Percentiles rank a stretch among this genome's conserved stretches.
Evolutionary conservation across 1,139 yeast genomes (phyloP).

Genomic region (Blastobotrys serpentis): DNA sequence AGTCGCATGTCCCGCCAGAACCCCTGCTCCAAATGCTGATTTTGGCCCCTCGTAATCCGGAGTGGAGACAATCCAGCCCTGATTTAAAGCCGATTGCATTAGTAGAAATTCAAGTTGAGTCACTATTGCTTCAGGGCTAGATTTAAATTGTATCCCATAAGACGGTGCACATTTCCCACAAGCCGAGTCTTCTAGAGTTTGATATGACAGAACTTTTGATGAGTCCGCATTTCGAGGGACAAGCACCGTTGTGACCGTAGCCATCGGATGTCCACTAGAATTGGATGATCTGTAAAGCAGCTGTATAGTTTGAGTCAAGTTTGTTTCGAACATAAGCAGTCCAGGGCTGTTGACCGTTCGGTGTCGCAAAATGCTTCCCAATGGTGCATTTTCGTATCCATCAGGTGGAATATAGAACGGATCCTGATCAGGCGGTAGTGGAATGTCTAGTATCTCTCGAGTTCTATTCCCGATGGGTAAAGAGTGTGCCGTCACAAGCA

Average conservation of each 20-base stretch:
- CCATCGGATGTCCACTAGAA: constrained; percentile 29
- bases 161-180: constrained; percentile 34
- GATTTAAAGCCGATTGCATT: constrained; percentile 10
- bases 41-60: constrained; percentile 35
- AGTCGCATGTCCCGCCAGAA: constrained; percentile 29
- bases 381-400: constrained; percentile 20
- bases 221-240: constrained; percentile 26
- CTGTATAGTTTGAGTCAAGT: constrained; percentile 22
- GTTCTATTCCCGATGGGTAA: too few relatives aligned
- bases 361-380: constrained; percentile 24
- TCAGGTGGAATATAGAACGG: constrained; percentile 29
- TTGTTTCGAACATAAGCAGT: constrained; percentile 1
- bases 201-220: constrained; percentile 31
- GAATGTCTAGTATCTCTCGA: too few relatives aligned
- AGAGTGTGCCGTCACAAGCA: too few relatives aligned
- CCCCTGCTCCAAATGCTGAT: constrained; percentile 28
- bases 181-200: constrained; percentile 34
- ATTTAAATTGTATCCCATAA: constrained; percentile 26
- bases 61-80: constrained; percentile 25
- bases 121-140: background rate
- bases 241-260: constrained; percentile 33
- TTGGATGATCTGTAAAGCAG: constrained; percentile 30
- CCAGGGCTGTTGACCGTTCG: constrained; percentile 20
- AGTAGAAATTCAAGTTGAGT: constrained; percentile 11
- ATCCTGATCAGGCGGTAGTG: constrained; percentile 23